Conservation (phyloP, 257 asterid genomes). For the Handroanthus guayacan region DNA sequence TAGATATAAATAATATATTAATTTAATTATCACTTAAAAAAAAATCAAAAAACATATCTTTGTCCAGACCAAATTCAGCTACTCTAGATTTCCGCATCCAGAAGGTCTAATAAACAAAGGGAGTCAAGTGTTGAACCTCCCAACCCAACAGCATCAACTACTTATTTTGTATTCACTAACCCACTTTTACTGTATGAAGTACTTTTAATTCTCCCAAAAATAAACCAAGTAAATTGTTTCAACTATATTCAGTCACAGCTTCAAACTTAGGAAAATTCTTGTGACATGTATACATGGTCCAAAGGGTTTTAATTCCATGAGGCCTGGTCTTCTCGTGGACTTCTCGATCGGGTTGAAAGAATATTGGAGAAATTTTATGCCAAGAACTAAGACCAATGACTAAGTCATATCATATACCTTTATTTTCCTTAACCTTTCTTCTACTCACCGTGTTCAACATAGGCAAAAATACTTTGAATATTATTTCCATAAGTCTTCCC, state of each 20-base stretch:
- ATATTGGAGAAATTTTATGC: slow-evolving; percentile 31
- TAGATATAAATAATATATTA: too few relatives aligned
- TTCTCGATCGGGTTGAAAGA: slow-evolving; percentile 31
- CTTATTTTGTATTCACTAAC: background rate
- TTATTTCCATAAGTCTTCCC: slow-evolving; percentile 26
- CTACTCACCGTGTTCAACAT: slow-evolving; percentile 61
- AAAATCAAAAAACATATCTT: background rate
- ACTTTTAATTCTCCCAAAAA: background rate
- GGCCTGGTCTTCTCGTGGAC: slow-evolving; percentile 76
- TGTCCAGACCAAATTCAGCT: slow-evolving; percentile 1
- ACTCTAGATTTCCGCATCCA: slow-evolving; percentile 23
- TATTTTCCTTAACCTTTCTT: slow-evolving; percentile 45
- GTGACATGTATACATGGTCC: slow-evolving; percentile 41
- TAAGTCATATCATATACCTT: slow-evolving; percentile 36
- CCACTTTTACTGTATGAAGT: slow-evolving; percentile 18
- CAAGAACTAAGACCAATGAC: slow-evolving; percentile 42
- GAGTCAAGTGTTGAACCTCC: slow-evolving; percentile 40
- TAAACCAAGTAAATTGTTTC: background rate
- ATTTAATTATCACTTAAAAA: too few relatives aligned
- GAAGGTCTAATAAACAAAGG: slow-evolving; percentile 39
- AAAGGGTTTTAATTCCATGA: slow-evolving; percentile 43
- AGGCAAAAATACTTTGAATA: slow-evolving; percentile 56
- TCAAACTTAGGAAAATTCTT: slow-evolving; percentile 56
- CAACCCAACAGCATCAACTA: background rate
- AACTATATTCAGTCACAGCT: slow-evolving; percentile 31